These are phyloP conservation scores for Phytopythium oedochilum DNA, from an alignment of 352 stramenopile species.

Conservation along the genomic window DNA sequence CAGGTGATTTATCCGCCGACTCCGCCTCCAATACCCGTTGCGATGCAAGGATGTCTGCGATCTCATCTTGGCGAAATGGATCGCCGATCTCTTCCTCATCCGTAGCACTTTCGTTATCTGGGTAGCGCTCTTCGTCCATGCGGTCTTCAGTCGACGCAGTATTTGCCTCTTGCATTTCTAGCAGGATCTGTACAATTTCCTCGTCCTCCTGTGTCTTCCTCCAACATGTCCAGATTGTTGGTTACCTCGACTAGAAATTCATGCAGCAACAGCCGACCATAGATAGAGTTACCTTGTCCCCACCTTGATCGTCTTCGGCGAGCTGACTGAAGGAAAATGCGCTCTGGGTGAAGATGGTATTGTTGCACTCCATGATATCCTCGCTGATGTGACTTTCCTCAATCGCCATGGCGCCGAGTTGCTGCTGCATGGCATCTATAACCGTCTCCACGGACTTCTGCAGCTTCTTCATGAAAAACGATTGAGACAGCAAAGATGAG, in stretches of 20 bases:
- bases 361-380: conserved; percentile 29
- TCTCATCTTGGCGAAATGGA: conserved; percentile 31
- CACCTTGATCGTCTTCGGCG: conserved; percentile 9
- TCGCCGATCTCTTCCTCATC: conserved; percentile 17
- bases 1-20: conserved; percentile 7
- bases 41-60: conserved; percentile 64
- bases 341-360: conserved; percentile 39
- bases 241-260: background rate
- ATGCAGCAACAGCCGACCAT: conserved; percentile 2
- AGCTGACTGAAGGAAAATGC: conserved; percentile 54
- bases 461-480: conserved; percentile 80
- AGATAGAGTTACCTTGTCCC: conserved; percentile 14
- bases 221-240: background rate
- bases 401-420: conserved; percentile 6
- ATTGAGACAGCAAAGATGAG: conserved; percentile 69
- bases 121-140: conserved; percentile 14
- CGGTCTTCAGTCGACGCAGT: conserved; percentile 6
- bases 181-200: conserved; percentile 40
- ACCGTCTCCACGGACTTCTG: conserved; percentile 55
- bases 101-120: conserved; percentile 17
- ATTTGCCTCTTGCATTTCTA: conserved; percentile 42
- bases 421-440: conserved; percentile 35
- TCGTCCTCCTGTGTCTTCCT: conserved; percentile 30
- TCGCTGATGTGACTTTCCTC: conserved; percentile 8
- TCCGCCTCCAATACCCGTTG: conserved; percentile 21